These are phyloP conservation scores for Aspergillus avenaceus DNA, from an alignment of 495 filamentous ascomycete species.

Conservation along the genomic window DNA sequence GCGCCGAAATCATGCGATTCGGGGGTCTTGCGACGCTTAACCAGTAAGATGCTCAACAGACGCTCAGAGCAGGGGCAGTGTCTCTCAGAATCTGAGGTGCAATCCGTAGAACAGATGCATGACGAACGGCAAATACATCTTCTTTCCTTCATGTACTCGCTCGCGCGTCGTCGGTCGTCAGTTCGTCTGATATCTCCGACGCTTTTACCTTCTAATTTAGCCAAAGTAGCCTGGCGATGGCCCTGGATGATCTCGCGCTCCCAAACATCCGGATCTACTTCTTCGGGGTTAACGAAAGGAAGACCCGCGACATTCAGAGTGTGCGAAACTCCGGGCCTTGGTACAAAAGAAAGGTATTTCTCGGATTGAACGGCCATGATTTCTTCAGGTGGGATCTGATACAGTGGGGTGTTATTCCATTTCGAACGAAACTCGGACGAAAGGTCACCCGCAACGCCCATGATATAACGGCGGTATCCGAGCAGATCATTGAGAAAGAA, in stretches of 20 bases:
- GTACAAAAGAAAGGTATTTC: constrained; percentile 28
- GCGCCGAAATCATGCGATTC: constrained; percentile 14
- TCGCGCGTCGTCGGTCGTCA: constrained; percentile 13
- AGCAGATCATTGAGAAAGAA: constrained; percentile 21
- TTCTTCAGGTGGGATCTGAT: constrained; percentile 22
- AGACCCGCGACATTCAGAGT: constrained; percentile 17
- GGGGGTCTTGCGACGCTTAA: constrained; percentile 12
- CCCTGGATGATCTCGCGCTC: constrained; percentile 25
- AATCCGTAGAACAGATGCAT: constrained; percentile 31
- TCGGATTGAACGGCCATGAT: constrained; percentile 29
- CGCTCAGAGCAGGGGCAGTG: constrained; percentile 35
- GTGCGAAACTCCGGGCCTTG: constrained; percentile 9
- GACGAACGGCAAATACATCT: constrained; percentile 33
- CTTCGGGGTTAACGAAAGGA: constrained; percentile 22
- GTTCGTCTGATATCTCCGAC: constrained; percentile 34
- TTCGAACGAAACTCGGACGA: constrained; percentile 22
- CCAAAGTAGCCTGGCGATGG: constrained; percentile 27
- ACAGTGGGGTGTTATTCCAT: constrained; percentile 27
- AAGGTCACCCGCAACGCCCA: constrained; percentile 14
- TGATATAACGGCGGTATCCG: constrained; percentile 30
- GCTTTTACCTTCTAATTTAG: constrained; percentile 26
- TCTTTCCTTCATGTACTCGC: constrained; percentile 21
- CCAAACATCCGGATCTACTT: constrained; percentile 10
- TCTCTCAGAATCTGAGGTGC: constrained; percentile 24
- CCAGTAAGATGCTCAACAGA: constrained; percentile 27